These are phyloP conservation scores for Earliella scabrosa DNA, from an alignment of 1,284 basidiomycete species.

Conservation along the genomic window DNA sequence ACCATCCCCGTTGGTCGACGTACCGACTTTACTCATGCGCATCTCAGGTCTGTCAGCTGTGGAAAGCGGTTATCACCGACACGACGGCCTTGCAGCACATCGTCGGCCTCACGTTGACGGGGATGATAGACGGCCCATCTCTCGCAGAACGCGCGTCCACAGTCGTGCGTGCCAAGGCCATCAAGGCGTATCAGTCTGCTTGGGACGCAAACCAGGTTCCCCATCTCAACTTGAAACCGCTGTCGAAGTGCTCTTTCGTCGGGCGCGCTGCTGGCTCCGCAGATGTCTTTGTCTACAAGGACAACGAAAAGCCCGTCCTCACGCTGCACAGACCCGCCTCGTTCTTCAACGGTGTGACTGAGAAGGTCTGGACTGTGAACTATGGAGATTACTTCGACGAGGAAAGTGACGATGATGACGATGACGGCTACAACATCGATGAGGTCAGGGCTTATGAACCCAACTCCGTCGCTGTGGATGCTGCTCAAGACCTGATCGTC, in stretches of 20 bases:
- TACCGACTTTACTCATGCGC: background rate
- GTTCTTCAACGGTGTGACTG: background rate
- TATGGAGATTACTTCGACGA: background rate
- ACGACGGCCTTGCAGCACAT: background rate
- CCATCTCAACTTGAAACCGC: background rate
- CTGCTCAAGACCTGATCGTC: background rate
- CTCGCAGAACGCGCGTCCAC: background rate
- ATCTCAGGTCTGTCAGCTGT: background rate
- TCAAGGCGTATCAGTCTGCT: background rate
- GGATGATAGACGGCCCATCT: background rate
- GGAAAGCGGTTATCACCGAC: background rate
- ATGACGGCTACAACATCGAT: too few species aligned
- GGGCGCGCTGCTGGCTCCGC: too few species aligned
- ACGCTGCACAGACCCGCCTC: background rate
- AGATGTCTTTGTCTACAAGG: background rate
- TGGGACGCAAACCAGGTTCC: background rate
- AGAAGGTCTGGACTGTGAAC: background rate
- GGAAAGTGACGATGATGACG: background rate
- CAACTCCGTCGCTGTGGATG: background rate
- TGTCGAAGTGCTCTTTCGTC: background rate
- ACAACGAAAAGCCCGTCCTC: background rate
- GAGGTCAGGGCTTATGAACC: too few species aligned
- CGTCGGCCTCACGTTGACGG: background rate
- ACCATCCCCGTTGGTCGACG: background rate
- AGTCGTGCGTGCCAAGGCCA: background rate